Conservation (phyloP, 176 grass and related monocot genomes). For the Lolium rigidum region DNA sequence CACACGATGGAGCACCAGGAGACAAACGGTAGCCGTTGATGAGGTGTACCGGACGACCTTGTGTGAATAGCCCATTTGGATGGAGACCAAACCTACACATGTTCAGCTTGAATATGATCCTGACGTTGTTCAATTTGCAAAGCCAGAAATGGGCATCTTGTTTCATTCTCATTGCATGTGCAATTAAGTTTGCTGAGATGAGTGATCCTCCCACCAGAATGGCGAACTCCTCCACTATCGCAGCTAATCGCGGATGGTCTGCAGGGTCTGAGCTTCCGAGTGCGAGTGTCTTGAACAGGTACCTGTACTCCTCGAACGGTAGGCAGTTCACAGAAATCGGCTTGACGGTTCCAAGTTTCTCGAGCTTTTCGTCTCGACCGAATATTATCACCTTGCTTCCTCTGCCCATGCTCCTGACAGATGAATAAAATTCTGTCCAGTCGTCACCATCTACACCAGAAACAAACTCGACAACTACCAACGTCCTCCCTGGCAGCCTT, state of each 20-base stretch:
- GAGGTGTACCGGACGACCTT: background rate
- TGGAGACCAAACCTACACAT: background rate
- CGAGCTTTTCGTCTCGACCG: background rate
- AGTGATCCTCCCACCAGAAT: background rate
- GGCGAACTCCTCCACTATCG: background rate
- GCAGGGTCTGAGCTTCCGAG: constrained; percentile 6
- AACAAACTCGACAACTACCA: constrained; percentile 18
- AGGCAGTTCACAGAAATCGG: background rate
- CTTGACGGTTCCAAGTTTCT: constrained; percentile 5
- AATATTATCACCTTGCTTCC: constrained; percentile 29
- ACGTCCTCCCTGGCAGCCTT: background rate
- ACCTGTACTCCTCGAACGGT: constrained; percentile 6
- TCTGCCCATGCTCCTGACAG: background rate
- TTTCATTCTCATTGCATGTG: background rate
- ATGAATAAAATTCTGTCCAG: background rate
- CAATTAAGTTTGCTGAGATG: background rate
- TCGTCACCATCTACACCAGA: background rate
- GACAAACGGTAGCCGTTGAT: background rate
- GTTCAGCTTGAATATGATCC: background rate
- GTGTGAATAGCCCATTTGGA: background rate
- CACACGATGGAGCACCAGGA: background rate
- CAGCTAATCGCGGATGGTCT: background rate
- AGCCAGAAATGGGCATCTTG: constrained; percentile 9
- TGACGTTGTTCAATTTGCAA: background rate
- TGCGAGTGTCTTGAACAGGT: constrained; percentile 22